These are phyloP conservation scores for Helicostylum pulchrum DNA, from an alignment of 192 early-diverging fungal species.

Conservation along the genomic window DNA sequence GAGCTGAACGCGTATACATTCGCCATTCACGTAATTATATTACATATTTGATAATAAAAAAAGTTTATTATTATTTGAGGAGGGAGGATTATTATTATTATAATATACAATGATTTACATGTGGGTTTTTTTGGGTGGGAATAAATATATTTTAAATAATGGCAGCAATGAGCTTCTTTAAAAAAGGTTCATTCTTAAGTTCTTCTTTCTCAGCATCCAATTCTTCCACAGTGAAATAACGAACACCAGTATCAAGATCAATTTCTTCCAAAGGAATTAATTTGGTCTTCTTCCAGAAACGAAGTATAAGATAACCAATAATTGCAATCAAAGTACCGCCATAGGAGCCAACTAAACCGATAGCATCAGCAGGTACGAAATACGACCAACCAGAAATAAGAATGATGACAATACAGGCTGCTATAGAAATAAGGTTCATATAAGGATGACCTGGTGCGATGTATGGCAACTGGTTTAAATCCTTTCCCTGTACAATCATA, in stretches of 20 bases:
- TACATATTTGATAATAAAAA: no score
- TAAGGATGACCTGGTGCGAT: slow-evolving; percentile 47
- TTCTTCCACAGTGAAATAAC: slow-evolving; percentile 4
- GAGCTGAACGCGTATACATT: no score
- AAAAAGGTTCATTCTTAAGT: not conserved
- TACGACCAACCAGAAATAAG: slow-evolving; percentile 35
- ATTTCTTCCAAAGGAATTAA: slow-evolving; percentile 18
- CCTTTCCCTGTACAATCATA: slow-evolving; percentile 66
- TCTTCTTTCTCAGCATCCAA: slow-evolving; percentile 5
- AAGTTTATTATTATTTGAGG: no score
- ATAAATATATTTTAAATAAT: no score
- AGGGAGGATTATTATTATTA: no score
- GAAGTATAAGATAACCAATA: slow-evolving; percentile 13
- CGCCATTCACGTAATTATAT: no score
- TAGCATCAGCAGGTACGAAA: slow-evolving; percentile 26
- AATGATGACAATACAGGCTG: slow-evolving; percentile 20
- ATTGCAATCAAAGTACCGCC: slow-evolving; percentile 20
- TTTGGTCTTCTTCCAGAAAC: slow-evolving; percentile 28
- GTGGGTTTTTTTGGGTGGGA: no score
- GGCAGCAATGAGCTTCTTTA: no score
- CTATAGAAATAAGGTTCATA: slow-evolving; percentile 18
- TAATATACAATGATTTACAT: no score
- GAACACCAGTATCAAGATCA: slow-evolving; percentile 25
- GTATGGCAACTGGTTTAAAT: slow-evolving; percentile 66
- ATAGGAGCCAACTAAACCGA: slow-evolving; percentile 30